Conservation (phyloP, 208 protist genomes). For the Balamuthia mandrillaris region DNA sequence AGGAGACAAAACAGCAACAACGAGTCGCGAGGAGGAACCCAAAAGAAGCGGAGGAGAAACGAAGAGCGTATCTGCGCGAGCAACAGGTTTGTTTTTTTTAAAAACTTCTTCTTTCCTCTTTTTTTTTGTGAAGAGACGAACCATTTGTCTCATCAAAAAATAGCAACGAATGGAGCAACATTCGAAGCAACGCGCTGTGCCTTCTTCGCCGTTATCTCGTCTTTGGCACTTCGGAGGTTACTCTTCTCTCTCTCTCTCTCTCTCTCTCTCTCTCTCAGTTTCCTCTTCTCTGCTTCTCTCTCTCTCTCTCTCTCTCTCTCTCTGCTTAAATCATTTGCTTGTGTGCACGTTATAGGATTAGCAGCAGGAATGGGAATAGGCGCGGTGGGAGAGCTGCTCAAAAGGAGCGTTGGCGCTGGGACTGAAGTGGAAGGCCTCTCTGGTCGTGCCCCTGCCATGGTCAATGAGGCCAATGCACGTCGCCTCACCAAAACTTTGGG, state of each 20-base stretch:
- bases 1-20: too few species aligned
- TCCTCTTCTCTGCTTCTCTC: background rate
- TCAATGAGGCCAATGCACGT: constrained; percentile 52
- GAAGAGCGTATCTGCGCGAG: too few species aligned
- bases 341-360: background rate
- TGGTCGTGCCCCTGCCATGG: background rate
- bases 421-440: background rate
- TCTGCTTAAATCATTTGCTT: background rate
- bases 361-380: background rate
- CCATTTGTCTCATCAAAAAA: background rate
- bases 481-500: constrained; percentile 88
- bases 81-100: too few species aligned
- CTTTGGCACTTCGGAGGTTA: constrained; percentile 18
- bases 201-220: background rate
- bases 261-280: background rate
- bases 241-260: background rate
- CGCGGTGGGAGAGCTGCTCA: background rate
- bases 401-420: background rate
- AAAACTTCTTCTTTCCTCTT: too few species aligned
- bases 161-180: constrained; percentile 16
- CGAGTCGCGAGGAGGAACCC: too few species aligned
- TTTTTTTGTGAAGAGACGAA: too few species aligned
- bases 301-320: background rate
- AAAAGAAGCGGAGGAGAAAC: too few species aligned
- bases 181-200: background rate